A percentile compares a stretch with the other conserved stretches of the same genome.
phyloP scores from a whole-genome alignment of 2,329 filamentous ascomycete species.

The Colletotrichum horii region DNA sequence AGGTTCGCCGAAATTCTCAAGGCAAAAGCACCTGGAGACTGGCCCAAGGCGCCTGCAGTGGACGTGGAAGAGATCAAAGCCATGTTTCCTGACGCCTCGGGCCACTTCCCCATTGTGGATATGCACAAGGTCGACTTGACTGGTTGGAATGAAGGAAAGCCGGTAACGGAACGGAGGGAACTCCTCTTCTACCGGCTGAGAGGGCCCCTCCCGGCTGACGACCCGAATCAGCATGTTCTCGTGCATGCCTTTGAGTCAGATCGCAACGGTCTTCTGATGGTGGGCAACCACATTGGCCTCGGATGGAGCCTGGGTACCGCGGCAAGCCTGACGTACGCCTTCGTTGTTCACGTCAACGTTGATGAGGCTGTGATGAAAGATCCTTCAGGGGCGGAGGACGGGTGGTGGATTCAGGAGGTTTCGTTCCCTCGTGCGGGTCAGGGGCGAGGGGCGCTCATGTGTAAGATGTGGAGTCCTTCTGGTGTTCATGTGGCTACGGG shows the following conservation, averaged over 20 bases:
- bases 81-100: conserved; percentile 40
- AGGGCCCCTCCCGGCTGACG: conserved; percentile 42
- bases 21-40: conserved; percentile 40
- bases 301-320: conserved; percentile 45
- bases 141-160: conserved; percentile 45
- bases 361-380: conserved; percentile 51
- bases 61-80: conserved; percentile 48
- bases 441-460: conserved; percentile 52
- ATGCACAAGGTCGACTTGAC: conserved; percentile 62
- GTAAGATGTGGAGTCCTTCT: conserved; percentile 58
- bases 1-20: conserved; percentile 48
- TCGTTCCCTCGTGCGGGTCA: conserved; percentile 52
- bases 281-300: conserved; percentile 53
- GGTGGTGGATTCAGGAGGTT: conserved; percentile 61
- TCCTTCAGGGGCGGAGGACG: conserved; percentile 31
- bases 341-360: conserved; percentile 57
- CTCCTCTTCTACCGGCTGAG: conserved; percentile 55
- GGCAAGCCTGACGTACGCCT: conserved; percentile 55
- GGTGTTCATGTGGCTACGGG: conserved; percentile 59
- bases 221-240: conserved; percentile 50
- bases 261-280: conserved; percentile 59
- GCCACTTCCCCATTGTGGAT: conserved; percentile 54
- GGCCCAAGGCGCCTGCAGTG: conserved; percentile 50
- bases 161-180: conserved; percentile 51
- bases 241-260: conserved; percentile 58